Conservation (phyloP, 495 filamentous ascomycete species). For the Stereocaulon alpinum region DNA sequence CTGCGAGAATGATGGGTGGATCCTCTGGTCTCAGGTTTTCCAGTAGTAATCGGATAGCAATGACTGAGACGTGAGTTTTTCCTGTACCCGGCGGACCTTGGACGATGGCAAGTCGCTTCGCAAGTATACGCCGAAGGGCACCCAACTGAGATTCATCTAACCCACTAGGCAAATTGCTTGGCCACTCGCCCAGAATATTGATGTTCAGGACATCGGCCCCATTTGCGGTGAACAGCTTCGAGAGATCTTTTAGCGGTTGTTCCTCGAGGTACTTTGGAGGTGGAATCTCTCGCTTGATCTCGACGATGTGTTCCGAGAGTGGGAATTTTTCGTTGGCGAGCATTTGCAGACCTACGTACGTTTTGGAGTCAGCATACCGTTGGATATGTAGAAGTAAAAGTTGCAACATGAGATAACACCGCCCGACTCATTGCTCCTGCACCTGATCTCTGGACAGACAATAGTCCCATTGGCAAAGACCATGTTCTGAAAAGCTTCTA, state of each 20-base stretch:
- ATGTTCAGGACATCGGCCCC: constrained; percentile 26
- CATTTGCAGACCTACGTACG: constrained; percentile 48
- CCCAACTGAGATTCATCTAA: constrained; percentile 61
- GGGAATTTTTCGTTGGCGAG: constrained; percentile 53
- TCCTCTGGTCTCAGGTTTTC: constrained; percentile 46
- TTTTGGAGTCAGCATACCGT: too few species aligned
- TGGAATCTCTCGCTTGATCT: constrained; percentile 35
- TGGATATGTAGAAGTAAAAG: too few species aligned
- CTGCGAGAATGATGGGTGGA: constrained; percentile 67
- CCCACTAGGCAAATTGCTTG: constrained; percentile 32
- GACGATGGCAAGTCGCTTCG: constrained; percentile 63
- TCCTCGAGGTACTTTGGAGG: constrained; percentile 40
- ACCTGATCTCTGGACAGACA: too few species aligned
- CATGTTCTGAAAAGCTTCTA: too few species aligned
- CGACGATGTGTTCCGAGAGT: constrained; percentile 49
- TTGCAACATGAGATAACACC: too few species aligned
- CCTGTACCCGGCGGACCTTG: constrained; percentile 92
- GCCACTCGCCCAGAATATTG: constrained; percentile 43
- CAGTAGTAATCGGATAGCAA: constrained; percentile 59
- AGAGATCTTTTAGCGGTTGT: constrained; percentile 39
- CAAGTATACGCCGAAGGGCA: constrained; percentile 60
- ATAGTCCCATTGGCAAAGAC: too few species aligned
- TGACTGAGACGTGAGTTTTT: constrained; percentile 69
- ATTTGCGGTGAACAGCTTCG: constrained; percentile 22
- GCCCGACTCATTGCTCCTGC: too few species aligned